Evolutionary conservation across 2,329 filamentous ascomycete genomes (phyloP), one percentile per base, ranked within the genome.

Genomic region (Chrysoporthe cubensis): DNA sequence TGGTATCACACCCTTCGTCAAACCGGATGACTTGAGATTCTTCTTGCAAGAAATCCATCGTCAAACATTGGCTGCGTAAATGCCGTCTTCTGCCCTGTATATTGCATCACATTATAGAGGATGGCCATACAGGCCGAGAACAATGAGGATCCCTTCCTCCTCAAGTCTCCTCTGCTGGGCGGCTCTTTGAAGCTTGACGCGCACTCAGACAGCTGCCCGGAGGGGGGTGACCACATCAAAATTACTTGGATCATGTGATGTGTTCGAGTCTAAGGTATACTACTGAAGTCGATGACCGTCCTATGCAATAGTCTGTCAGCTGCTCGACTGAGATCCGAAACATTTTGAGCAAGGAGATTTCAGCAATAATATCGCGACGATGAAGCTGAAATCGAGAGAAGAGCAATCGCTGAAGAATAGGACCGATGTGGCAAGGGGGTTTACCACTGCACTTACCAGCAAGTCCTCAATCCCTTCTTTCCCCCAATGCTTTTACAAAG

Each of bases 11-110:
- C 96, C 96, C 0, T 91, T 94, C 71, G 96, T 99, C 65, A 91
- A 98, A 73, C 96, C 96, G 0, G 94, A 98, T 62, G 90, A 97
- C 78, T 83, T 99, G 73, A 95, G 89, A 78, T 97, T 96, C 81
- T 99, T 92, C 83, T 95, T 99, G 72, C 85, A 96, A 76, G 96
- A 99, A 80, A 89, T 98, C 67, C 93, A 97, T 78, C 87, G 92
- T 60, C 80, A 90, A 69, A 87, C 87, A 46, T 85, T 84, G 75
- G 77, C 77, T 37, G 68, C 48, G n/a, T 62, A 32, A 34, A 52
- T 48, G 21, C 59, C 54, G 46, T 64, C 32, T 42, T 26, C 50
- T 48, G 52, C 16, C 62, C 42, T 67, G 26, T 60, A 65, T 62
- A 58, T 40, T 48, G 48, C 50, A 42, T 42, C 26, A 26, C 3